Conservation (phyloP, 208 protist genomes). For the Trypanosoma theileri region DNA sequence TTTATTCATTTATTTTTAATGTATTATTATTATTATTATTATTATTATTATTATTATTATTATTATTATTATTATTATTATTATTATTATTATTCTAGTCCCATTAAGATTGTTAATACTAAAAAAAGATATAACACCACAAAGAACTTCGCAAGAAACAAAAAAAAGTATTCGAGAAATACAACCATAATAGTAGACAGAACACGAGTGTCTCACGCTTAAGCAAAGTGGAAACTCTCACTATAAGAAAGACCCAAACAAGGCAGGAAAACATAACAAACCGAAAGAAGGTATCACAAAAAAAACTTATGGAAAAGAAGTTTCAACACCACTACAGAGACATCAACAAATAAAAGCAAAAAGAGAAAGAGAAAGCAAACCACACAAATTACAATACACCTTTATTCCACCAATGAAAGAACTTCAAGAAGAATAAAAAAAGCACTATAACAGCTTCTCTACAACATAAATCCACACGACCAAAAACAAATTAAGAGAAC, state of each 20-base stretch:
- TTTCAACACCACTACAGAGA: neutral
- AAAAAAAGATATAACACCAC: too few species aligned
- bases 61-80: too few species aligned
- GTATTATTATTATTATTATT: too few species aligned
- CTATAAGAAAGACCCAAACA: constrained; percentile 15
- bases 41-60: too few species aligned
- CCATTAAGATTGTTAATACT: too few species aligned
- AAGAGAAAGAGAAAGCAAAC: constrained; percentile 12
- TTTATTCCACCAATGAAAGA: too few species aligned
- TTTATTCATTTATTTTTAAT: too few species aligned
- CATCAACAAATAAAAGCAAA: constrained; percentile 13
- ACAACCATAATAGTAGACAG: constrained; percentile 9
- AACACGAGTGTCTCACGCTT: constrained; percentile 6
- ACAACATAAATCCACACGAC: too few species aligned
- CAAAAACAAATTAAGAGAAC: too few species aligned
- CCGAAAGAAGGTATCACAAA: constrained; percentile 1
- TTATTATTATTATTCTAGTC: too few species aligned
- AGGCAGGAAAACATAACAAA: constrained; percentile 5
- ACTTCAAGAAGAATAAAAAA: too few species aligned
- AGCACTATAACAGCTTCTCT: too few species aligned
- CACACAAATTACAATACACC: neutral
- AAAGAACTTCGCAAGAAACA: neutral
- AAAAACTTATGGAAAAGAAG: neutral
- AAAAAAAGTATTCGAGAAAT: constrained; percentile 9
- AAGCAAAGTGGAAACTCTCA: neutral